These are phyloP conservation scores for Saccharomyces hybrid DNA, from an alignment of 1,139 yeast genomes.

Conservation along the genomic window DNA sequence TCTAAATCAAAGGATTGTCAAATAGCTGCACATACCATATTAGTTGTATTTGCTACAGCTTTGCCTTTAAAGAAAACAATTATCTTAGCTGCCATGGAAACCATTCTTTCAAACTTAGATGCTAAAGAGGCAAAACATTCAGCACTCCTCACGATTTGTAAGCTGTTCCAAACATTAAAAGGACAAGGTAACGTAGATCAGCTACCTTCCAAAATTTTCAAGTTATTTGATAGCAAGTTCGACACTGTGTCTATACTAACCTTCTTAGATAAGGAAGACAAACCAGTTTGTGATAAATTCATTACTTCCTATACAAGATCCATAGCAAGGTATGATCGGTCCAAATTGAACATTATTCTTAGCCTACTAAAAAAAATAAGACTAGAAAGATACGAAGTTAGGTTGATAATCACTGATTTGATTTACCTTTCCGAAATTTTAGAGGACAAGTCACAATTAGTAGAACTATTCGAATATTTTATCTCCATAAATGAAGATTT, in stretches of 20 bases:
- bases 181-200: constrained; percentile 35
- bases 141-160: constrained; percentile 34
- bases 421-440: constrained; percentile 33
- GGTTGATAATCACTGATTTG: constrained; percentile 33
- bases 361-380: constrained; percentile 25
- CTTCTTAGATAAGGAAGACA: constrained; percentile 20
- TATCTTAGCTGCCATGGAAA: constrained; percentile 59
- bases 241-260: constrained; percentile 21
- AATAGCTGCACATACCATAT: constrained; percentile 72
- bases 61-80: constrained; percentile 58
- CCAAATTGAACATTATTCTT: constrained; percentile 29
- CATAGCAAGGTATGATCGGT: constrained; percentile 34
- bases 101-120: constrained; percentile 47
- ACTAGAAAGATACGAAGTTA: constrained; percentile 35
- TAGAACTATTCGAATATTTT: constrained; percentile 41
- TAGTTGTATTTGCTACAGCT: constrained; percentile 71
- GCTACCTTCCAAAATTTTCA: constrained; percentile 33
- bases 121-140: constrained; percentile 34
- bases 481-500: constrained; percentile 35
- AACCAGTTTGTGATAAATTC: constrained; percentile 29
- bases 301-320: constrained; percentile 34
- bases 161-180: constrained; percentile 35
- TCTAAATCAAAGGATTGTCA: constrained; percentile 56
- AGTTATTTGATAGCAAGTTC: constrained; percentile 24
- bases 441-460: constrained; percentile 35